Conservation (phyloP, 371 early-diverging fungal genomes). For the Blakeslea trispora region DNA sequence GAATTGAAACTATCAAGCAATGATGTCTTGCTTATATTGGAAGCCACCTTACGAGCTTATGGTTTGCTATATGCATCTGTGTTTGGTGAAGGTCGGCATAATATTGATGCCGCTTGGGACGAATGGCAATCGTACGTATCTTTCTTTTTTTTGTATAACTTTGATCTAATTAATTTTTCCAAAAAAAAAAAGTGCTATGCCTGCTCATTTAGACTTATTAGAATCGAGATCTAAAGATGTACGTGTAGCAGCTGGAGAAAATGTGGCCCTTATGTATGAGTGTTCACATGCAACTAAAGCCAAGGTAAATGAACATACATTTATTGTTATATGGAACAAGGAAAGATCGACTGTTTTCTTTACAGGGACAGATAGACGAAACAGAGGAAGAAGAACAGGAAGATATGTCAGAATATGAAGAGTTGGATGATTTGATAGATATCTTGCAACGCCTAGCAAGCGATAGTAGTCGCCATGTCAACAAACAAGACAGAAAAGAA, state of each 20-base stretch:
- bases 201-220: constrained; percentile 50
- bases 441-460: constrained; percentile 53
- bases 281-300: constrained; percentile 17
- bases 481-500: constrained; percentile 59
- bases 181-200: constrained; percentile 32
- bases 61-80: constrained; percentile 50
- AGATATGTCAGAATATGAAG: constrained; percentile 41
- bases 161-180: too few relatives aligned
- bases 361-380: constrained; percentile 26
- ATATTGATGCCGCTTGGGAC: constrained; percentile 41
- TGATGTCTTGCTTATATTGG: constrained; percentile 26
- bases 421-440: constrained; percentile 53
- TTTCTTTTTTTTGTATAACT: too few relatives aligned
- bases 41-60: constrained; percentile 47
- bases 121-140: constrained; percentile 43
- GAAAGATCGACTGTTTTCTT: neutral
- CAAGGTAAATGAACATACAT: neutral
- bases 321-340: neutral
- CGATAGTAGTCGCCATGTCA: constrained; percentile 59
- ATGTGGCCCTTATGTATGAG: constrained; percentile 71
- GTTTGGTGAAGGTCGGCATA: constrained; percentile 41
- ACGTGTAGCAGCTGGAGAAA: constrained; percentile 72
- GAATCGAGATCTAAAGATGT: constrained; percentile 59
- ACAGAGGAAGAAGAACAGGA: constrained; percentile 40
- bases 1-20: constrained; percentile 12